Conservation (phyloP, 208 protist species). For the Trichomonas vaginalis region DNA sequence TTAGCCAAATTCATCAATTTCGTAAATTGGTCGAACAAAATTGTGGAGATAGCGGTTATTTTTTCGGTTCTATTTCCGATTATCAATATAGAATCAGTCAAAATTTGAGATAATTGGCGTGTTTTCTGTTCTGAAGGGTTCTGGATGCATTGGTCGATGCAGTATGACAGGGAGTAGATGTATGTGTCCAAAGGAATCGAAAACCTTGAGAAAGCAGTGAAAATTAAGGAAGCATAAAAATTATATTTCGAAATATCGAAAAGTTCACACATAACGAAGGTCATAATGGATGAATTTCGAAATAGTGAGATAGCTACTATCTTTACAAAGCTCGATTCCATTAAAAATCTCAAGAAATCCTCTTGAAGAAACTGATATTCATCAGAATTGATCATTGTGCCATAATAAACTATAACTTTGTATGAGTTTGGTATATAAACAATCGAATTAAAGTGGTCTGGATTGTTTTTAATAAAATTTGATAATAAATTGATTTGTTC, state of each 20-base stretch:
- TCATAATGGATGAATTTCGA: not conserved
- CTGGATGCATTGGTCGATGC: not conserved
- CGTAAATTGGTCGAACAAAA: not conserved
- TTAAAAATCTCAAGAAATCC: not conserved
- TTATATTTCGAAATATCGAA: not conserved
- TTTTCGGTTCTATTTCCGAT: not conserved
- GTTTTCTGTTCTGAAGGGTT: not conserved
- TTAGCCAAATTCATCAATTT: not conserved
- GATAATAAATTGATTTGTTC: not conserved
- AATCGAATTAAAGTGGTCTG: not conserved
- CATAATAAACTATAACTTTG: not conserved
- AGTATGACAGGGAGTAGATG: not conserved
- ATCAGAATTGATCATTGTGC: not conserved
- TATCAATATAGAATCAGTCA: not conserved
- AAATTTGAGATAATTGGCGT: not conserved
- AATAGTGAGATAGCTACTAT: not conserved
- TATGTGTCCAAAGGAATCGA: not conserved
- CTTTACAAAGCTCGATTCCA: not conserved
- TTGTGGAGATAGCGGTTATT: not conserved
- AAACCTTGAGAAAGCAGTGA: not conserved
- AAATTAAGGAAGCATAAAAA: not conserved
- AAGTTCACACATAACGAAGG: not conserved
- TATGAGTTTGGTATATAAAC: not conserved
- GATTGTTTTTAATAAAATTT: not conserved
- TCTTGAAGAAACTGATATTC: not conserved